Percentiles rank a stretch among this genome's conserved stretches.
These are phyloP conservation scores for Knoxdaviesia proteae DNA, from an alignment of 2,329 filamentous ascomycete species.

Conservation along the genomic window DNA sequence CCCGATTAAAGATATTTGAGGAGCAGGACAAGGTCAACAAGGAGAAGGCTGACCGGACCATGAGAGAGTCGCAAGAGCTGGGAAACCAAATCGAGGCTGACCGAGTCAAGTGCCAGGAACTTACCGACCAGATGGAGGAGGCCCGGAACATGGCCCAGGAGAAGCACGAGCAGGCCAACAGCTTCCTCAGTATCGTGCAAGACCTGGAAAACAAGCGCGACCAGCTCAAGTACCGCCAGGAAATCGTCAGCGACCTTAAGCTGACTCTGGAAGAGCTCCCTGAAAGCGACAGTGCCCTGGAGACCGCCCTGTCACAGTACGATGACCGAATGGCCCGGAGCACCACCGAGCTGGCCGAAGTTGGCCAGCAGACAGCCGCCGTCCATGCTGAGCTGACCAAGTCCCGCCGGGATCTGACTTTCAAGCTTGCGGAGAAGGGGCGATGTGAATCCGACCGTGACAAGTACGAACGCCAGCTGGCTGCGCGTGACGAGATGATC, in stretches of 20 bases:
- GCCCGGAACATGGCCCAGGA: slow-evolving; percentile 36
- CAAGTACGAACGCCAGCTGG: slow-evolving; percentile 63
- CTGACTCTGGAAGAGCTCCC: slow-evolving; percentile 54
- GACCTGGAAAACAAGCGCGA: slow-evolving; percentile 58
- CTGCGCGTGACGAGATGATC: slow-evolving; percentile 50
- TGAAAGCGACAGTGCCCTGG: slow-evolving; percentile 59
- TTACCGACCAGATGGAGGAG: slow-evolving; percentile 40
- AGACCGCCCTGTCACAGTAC: slow-evolving; percentile 54
- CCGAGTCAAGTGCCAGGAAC: slow-evolving; percentile 33
- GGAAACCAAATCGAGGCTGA: slow-evolving; percentile 43
- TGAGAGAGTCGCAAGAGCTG: slow-evolving; percentile 44
- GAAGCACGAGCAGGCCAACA: slow-evolving; percentile 52
- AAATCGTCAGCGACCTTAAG: slow-evolving; percentile 49
- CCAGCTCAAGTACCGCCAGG: slow-evolving; percentile 47
- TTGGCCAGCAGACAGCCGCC: slow-evolving; percentile 42
- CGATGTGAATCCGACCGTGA: slow-evolving; percentile 71
- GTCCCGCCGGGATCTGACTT: slow-evolving; percentile 24
- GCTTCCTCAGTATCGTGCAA: slow-evolving; percentile 54
- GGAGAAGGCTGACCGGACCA: slow-evolving; percentile 53
- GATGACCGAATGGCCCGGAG: slow-evolving; percentile 51
- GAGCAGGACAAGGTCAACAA: slow-evolving; percentile 65
- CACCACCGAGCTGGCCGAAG: slow-evolving; percentile 38
- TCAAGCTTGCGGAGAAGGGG: slow-evolving; percentile 45
- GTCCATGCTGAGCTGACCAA: slow-evolving; percentile 30
- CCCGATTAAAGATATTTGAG: slow-evolving; percentile 52